Conservation (phyloP, 164 flowering plant species). For the Paratinospora sagittata region DNA sequence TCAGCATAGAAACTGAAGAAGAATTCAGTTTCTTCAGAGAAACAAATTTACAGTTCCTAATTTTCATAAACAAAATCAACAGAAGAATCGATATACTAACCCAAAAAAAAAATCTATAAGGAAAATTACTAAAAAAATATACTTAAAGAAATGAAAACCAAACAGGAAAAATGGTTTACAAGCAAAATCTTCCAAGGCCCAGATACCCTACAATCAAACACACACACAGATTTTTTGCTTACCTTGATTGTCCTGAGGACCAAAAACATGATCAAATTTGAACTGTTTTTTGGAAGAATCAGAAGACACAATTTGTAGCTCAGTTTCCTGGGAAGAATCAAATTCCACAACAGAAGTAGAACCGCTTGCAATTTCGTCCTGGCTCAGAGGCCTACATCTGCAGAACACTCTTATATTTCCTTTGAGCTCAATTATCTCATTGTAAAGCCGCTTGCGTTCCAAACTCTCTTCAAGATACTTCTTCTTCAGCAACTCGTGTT, state of each 20-base stretch:
- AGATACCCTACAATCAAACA: no score
- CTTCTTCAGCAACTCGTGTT: constrained; percentile 43
- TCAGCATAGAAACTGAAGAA: background rate
- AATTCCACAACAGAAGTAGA: constrained; percentile 50
- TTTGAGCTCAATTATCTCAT: constrained; percentile 83
- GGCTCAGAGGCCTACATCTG: constrained; percentile 76
- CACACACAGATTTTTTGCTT: constrained; percentile 6
- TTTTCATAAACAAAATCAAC: background rate
- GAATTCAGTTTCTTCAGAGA: background rate
- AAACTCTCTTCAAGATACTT: constrained; percentile 50
- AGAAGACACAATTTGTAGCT: constrained; percentile 48
- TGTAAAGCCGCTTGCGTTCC: constrained; percentile 71
- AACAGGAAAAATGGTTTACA: background rate
- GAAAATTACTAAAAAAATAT: background rate
- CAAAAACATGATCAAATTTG: constrained; percentile 77
- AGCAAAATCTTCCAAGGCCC: background rate
- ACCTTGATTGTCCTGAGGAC: constrained; percentile 80
- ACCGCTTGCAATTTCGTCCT: constrained; percentile 50
- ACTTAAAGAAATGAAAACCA: background rate
- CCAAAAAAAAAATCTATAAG: background rate
- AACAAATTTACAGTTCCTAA: background rate
- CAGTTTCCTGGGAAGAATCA: constrained; percentile 55
- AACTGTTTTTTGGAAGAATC: constrained; percentile 72
- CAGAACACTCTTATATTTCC: constrained; percentile 91
- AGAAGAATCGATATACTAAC: background rate